Evolutionary conservation across 176 grass and related monocot species (phyloP).

Genomic region (Eleusine indica): DNA sequence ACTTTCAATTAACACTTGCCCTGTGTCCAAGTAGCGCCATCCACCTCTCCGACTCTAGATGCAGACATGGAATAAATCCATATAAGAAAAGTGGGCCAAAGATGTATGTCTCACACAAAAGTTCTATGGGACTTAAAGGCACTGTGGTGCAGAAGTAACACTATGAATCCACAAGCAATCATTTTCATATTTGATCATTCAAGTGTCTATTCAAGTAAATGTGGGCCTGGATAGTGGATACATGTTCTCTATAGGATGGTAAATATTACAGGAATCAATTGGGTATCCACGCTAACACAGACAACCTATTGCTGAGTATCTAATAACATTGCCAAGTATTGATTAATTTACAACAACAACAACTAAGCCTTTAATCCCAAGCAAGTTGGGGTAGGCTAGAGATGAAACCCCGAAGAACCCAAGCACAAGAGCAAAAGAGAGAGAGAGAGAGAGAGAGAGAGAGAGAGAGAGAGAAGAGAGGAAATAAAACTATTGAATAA

Average conservation of each 20-base stretch:
- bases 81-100: slow-evolving; percentile 38
- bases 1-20: slow-evolving; percentile 98
- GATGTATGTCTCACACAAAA: slow-evolving; percentile 40
- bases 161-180: slow-evolving; percentile 26
- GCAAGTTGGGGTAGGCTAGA: too few species aligned
- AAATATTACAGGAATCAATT: slow-evolving; percentile 26
- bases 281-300: slow-evolving; percentile 3
- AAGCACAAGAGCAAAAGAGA: too few species aligned
- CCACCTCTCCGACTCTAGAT: slow-evolving; percentile 91
- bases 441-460: too few species aligned
- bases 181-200: slow-evolving; percentile 27
- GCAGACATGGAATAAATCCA: slow-evolving; percentile 43
- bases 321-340: background rate
- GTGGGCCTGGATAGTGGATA: background rate
- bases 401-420: too few species aligned
- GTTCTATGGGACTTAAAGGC: slow-evolving; percentile 3
- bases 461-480: too few species aligned
- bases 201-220: slow-evolving; percentile 18
- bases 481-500: background rate
- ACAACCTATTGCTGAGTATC: background rate
- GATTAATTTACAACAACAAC: slow-evolving; percentile 8
- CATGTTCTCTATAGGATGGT: slow-evolving; percentile 13
- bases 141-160: background rate
- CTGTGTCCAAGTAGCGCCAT: slow-evolving; percentile 97
- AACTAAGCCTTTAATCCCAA: too few species aligned